Conservation (phyloP, 2,329 filamentous ascomycete genomes). For the Bipolaris sorokiniana region DNA sequence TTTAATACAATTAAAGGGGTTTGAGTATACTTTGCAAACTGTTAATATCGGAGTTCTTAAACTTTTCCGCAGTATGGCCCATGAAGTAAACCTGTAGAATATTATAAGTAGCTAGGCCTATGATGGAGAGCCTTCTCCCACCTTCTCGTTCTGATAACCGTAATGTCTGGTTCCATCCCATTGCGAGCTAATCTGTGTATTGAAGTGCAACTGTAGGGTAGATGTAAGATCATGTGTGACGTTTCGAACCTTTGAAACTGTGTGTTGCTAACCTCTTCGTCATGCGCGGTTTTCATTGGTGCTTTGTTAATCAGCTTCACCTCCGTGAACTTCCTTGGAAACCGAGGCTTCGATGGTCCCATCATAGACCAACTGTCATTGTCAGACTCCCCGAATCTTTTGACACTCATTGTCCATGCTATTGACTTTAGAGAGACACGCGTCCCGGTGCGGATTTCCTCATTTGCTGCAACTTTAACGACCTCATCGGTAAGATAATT, state of each 20-base stretch:
- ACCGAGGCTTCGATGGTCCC: not conserved
- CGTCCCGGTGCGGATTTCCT: conserved; percentile 31
- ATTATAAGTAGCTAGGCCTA: conserved; percentile 25
- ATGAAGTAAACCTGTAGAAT: conserved; percentile 22
- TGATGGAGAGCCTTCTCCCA: not conserved
- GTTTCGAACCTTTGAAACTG: not conserved
- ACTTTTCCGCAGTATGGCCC: not conserved
- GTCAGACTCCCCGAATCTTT: not conserved
- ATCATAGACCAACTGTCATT: not conserved
- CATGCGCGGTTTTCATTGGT: conserved; percentile 29
- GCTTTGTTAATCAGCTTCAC: conserved; percentile 10
- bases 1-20: not conserved
- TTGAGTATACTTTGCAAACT: not conserved
- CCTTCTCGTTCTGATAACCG: not conserved
- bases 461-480: conserved; percentile 48
- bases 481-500: conserved; percentile 57
- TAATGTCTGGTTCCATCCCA: conserved; percentile 27
- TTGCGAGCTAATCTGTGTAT: conserved; percentile 35
- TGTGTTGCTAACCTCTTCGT: conserved; percentile 13
- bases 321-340: not conserved
- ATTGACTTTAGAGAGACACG: conserved; percentile 24
- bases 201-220: conserved; percentile 22
- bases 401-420: not conserved
- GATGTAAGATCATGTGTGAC: not conserved
- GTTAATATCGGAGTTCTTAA: not conserved